Base-by-base conservation (phyloP, 2,329 filamentous ascomycete genomes). In the Annulohypoxylon truncatum region DNA sequence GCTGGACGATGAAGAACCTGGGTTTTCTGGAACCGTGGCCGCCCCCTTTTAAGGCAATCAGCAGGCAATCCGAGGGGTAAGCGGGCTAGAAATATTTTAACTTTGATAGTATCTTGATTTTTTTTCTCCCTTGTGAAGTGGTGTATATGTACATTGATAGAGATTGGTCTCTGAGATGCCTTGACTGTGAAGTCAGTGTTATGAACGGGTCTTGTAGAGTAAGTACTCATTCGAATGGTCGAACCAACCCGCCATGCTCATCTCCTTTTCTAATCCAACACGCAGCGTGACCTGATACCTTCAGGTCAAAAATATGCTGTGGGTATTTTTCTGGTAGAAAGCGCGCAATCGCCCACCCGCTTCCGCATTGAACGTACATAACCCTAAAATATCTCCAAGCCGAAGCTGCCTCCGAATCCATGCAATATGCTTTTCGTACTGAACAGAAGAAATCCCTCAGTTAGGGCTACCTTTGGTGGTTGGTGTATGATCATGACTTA, bases 201-300 rank as follows among this genome's bases (percentile, higher is more conserved):
- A 51, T 35, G 31, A 38, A 57, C 59, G 28, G 15, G 29, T 46
- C 31, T 52, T 33, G 31, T 40, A n/a, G 7, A 29, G 35, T 24
- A 18, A 18, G 7, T 31, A 28, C 55, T 61, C 22, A 18, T 54
- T 42, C 31, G 58, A 54, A 51, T 38, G 55, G 56, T 57, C 24
- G 10, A 15, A 18, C 5, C 6, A 53, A 54, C 50, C 15, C 42
- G 42, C 57, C 29, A 52, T 57, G 38, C 18, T 55, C 40, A 42
- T 62, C 61, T 58, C 64, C 40, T 54, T 47, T 58, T 67, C 61
- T 69, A 69, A 42, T 50, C 59, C 52, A 66, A 66, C 33, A 29
- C 40, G 57, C 46, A 29, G n/a, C 29, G 33, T 42, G 56, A 20
- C 48, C 47, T 38, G 47, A 63, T 42, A 26, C 35, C 57, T 53